Base-by-base conservation (phyloP, 2,329 filamentous ascomycete genomes). In the Zymoseptoria tritici region DNA sequence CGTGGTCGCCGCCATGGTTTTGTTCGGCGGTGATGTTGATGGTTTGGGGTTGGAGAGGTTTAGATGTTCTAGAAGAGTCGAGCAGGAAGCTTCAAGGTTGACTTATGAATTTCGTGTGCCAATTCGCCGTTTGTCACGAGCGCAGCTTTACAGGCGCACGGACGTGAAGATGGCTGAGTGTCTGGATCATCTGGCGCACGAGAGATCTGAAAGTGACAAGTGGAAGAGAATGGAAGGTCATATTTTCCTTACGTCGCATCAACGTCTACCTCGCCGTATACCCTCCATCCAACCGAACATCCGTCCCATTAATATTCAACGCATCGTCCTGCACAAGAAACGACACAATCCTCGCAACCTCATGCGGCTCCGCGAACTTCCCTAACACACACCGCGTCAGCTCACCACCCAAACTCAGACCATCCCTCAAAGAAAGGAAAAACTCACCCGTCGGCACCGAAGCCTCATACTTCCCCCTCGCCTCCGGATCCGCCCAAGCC, bases 321-420 rank as follows among this genome's bases (percentile, higher is more conserved):
- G 68, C 66, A 55, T 70, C 70, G 60, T 75, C 74, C 61, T 68
- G 68, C 9, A 69, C 71, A 50, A 76, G 56, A 57, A 71, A 73
- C 0, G 70, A 67, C 67, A 94, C 89, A 82, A 84, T 62, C 88
- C 93, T 72, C 78, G 93, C 70, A 84, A 89, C 72, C 77, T 91
- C 72, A 52, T 74, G 68, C 11, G 70, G 70, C 57, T 70, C 67
- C 9, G 68, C 68, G 56, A 72, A 71, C 9, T 60, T 62, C 11
- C 70, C 36, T 46, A n/a, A 46, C 13, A 16, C 16, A 29, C 8
- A 29, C 36, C 36, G 1, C 13, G 36, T 46, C 36, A 46, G 36
- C 36, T 46, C 36, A 46, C 13, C 36, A n/a, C 36, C 7, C 1
- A 11, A 16, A 2, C 36, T 16, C 36, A n/a, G 6, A 46, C 16